Evolutionary conservation across 208 protist genomes (phyloP).

Genomic region (Wallacemonas rigidus): DNA sequence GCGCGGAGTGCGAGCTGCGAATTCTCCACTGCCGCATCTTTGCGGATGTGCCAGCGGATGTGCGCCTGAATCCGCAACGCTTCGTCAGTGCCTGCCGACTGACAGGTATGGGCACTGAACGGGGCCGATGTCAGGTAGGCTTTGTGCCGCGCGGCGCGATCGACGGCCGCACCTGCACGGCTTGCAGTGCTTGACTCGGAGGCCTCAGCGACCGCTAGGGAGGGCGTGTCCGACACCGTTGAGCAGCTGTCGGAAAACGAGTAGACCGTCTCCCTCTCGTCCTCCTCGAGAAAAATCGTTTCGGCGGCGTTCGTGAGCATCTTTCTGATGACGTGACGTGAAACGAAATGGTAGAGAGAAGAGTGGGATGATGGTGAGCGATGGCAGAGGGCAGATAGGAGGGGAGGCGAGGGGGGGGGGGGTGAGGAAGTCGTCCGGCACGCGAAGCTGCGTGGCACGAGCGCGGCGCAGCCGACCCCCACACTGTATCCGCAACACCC

Average conservation of each 20-base stretch:
- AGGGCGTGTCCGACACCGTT: not conserved
- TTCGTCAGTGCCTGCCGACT: not conserved
- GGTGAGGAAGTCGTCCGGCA: too few relatives aligned
- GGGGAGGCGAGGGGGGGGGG: too few relatives aligned
- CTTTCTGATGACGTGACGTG: not conserved
- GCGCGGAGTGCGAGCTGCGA: not conserved
- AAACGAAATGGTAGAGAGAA: not conserved
- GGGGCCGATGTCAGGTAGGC: too few relatives aligned
- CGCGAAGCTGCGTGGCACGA: too few relatives aligned
- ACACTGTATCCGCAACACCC: too few relatives aligned
- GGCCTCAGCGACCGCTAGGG: not conserved
- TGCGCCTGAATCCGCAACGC: not conserved
- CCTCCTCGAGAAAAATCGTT: not conserved
- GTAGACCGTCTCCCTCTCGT: slow-evolving; percentile 15
- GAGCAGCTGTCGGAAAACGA: slow-evolving; percentile 19
- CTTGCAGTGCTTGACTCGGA: not conserved
- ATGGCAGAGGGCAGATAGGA: too few relatives aligned
- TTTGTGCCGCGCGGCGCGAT: too few relatives aligned
- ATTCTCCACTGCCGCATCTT: not conserved
- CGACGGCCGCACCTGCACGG: too few relatives aligned
- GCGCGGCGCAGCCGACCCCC: too few relatives aligned
- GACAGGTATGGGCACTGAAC: too few relatives aligned
- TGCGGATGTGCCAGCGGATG: slow-evolving; percentile 7
- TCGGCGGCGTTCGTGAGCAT: not conserved
- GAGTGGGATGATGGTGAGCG: not conserved